A percentile compares a stretch with the other conserved stretches of the same genome.
Evolutionary conservation across 768 basidiomycete genomes (phyloP).

Genomic region (Rhodotorula sphaerocarpa): DNA sequence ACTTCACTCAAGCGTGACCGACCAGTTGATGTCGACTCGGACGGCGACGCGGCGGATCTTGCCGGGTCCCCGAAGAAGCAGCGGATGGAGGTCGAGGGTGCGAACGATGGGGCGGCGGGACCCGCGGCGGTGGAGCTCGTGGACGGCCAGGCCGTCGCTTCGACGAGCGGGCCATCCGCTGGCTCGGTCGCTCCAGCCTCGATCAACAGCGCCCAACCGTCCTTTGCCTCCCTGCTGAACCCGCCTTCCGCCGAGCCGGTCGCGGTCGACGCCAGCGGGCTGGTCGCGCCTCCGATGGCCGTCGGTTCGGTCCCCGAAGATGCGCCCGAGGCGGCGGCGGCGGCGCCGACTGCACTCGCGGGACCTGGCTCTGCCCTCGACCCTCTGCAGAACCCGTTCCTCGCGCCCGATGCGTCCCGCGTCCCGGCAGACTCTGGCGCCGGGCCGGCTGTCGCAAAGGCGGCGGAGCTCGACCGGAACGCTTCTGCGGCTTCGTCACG

Average conservation of each 20-base stretch:
- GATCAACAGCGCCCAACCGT: too few relatives aligned
- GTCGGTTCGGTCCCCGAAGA: slow-evolving; percentile 5
- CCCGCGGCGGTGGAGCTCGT: background rate
- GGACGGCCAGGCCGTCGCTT: slow-evolving; percentile 16
- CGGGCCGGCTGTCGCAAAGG: background rate
- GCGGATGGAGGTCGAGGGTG: slow-evolving; percentile 7
- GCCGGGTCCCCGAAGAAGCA: background rate
- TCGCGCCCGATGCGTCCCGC: too few relatives aligned
- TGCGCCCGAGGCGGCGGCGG: background rate
- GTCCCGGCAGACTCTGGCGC: too few relatives aligned
- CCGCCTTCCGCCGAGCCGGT: slow-evolving; percentile 8
- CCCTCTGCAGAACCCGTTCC: background rate
- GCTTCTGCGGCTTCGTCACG: background rate
- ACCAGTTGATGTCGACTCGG: background rate
- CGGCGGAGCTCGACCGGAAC: background rate
- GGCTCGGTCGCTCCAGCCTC: background rate
- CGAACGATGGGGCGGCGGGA: slow-evolving; percentile 16
- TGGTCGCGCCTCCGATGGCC: slow-evolving; percentile 15
- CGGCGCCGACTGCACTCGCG: too few relatives aligned
- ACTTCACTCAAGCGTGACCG: slow-evolving; percentile 27
- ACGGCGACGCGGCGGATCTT: slow-evolving; percentile 9
- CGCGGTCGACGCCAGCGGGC: too few relatives aligned
- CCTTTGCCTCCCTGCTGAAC: slow-evolving; percentile 22
- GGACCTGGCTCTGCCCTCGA: background rate
- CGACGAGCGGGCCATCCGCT: background rate